Evolutionary conservation across 1,139 yeast species (phyloP).

Genomic region (Pichia sp.): DNA sequence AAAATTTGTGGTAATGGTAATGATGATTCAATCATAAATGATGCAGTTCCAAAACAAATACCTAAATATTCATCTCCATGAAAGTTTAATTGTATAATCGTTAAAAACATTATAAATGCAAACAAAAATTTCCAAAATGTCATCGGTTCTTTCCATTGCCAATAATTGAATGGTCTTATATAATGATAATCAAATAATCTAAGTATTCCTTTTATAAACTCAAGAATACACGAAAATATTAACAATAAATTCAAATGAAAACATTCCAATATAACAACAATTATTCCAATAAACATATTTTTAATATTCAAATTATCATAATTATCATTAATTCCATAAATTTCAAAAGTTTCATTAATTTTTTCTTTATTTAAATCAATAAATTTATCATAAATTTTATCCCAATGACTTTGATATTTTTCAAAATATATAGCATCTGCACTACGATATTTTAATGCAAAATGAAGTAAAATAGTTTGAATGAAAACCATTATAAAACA

Average conservation of each 20-base stretch:
- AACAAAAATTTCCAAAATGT: constrained; percentile 63
- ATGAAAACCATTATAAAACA: constrained; percentile 72
- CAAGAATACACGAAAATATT: constrained; percentile 24
- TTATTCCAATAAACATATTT: constrained; percentile 7
- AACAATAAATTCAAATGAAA: constrained; percentile 15
- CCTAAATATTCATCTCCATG: constrained; percentile 40
- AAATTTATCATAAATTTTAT: constrained; percentile 17
- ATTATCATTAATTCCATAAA: constrained; percentile 2
- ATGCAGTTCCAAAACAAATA: constrained; percentile 60
- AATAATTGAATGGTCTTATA: constrained; percentile 58
- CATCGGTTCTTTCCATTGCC: constrained; percentile 75
- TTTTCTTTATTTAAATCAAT: constrained; percentile 14
- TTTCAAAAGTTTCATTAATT: constrained; percentile 14
- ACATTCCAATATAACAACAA: constrained; percentile 7
- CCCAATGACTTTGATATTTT: constrained; percentile 24
- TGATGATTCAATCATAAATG: constrained; percentile 73
- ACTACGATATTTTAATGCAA: constrained; percentile 58
- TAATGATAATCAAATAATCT: constrained; percentile 66
- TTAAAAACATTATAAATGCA: constrained; percentile 39
- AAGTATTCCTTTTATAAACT: constrained; percentile 31
- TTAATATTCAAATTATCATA: neutral
- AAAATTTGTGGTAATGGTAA: constrained; percentile 85
- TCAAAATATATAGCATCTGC: constrained; percentile 38
- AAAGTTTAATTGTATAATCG: constrained; percentile 41
- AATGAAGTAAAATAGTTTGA: constrained; percentile 56